phyloP scores from a whole-genome alignment of 768 basidiomycete genomes.

The Pulveroboletus sp. region DNA sequence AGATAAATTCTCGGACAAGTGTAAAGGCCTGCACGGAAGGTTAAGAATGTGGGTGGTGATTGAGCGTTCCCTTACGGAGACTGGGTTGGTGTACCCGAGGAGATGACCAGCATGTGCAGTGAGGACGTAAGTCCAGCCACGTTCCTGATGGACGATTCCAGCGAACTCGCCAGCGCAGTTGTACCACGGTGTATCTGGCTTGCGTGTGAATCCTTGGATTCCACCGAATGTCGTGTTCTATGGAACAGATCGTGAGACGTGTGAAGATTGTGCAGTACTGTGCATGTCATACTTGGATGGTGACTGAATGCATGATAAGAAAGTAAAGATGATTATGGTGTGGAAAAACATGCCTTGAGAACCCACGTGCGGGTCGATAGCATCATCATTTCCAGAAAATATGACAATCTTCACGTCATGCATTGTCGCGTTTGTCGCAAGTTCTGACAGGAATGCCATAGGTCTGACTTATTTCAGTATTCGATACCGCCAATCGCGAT shows the following conservation, averaged over 20 bases:
- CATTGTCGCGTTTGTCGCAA: conserved; percentile 57
- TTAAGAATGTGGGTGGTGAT: neutral
- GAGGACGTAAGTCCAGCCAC: conserved; percentile 49
- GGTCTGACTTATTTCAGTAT: conserved; percentile 37
- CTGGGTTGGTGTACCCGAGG: conserved; percentile 31
- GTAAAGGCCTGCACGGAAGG: conserved; percentile 45
- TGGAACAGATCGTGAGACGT: neutral
- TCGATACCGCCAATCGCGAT: neutral
- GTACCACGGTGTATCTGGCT: conserved; percentile 64
- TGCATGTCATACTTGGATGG: conserved; percentile 51
- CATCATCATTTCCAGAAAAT: conserved; percentile 68
- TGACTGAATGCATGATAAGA: conserved; percentile 34
- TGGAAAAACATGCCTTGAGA: conserved; percentile 50
- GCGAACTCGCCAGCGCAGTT: conserved; percentile 54
- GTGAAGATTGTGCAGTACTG: neutral
- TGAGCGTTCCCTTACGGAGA: conserved; percentile 41
- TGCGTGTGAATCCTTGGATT: conserved; percentile 67
- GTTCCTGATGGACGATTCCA: conserved; percentile 72
- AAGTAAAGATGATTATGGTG: neutral
- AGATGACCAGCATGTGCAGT: conserved; percentile 38
- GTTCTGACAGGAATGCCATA: conserved; percentile 59
- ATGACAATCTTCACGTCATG: conserved; percentile 50
- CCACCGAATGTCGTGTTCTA: conserved; percentile 80
- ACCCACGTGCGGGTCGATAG: conserved; percentile 56
- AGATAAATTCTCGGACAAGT: no score